Evolutionary conservation across 169 alveolate genomes (phyloP).

Genomic region (Eimeria sp.): DNA sequence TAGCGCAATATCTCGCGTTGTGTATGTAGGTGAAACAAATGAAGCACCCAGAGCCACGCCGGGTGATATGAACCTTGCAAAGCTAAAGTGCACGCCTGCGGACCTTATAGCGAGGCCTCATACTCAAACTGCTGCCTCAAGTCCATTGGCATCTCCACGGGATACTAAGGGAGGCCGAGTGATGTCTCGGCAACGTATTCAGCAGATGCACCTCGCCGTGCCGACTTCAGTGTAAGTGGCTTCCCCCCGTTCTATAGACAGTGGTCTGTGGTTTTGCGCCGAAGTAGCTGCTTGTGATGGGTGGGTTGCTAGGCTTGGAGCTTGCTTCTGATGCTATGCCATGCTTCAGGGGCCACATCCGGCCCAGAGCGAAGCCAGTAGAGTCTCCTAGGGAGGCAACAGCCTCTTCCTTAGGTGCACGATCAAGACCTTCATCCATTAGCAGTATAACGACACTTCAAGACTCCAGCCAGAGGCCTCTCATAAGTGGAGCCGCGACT

Average conservation of each 20-base stretch:
- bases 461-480: not conserved
- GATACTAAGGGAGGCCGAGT: not conserved
- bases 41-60: not conserved
- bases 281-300: not conserved
- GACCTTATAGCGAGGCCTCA: not conserved
- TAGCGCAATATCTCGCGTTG: slow-evolving; percentile 36
- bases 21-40: not conserved
- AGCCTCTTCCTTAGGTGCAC: not conserved
- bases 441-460: slow-evolving; percentile 7
- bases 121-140: not conserved
- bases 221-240: slow-evolving; percentile 50
- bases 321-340: not conserved
- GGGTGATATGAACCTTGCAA: not conserved
- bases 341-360: slow-evolving; percentile 44
- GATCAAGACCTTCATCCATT: not conserved
- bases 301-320: not conserved
- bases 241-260: not conserved
- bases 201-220: slow-evolving; percentile 30
- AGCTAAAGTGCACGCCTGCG: not conserved
- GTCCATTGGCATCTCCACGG: not conserved
- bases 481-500: not conserved
- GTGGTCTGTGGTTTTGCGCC: not conserved
- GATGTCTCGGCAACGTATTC: slow-evolving; percentile 41
- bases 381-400: slow-evolving; percentile 13
- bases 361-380: slow-evolving; percentile 34